A percentile compares a stretch with the other conserved stretches of the same genome.
Evolutionary conservation across 2,329 filamentous ascomycete genomes (phyloP).

Genomic region (Epichloe brachyelytri): DNA sequence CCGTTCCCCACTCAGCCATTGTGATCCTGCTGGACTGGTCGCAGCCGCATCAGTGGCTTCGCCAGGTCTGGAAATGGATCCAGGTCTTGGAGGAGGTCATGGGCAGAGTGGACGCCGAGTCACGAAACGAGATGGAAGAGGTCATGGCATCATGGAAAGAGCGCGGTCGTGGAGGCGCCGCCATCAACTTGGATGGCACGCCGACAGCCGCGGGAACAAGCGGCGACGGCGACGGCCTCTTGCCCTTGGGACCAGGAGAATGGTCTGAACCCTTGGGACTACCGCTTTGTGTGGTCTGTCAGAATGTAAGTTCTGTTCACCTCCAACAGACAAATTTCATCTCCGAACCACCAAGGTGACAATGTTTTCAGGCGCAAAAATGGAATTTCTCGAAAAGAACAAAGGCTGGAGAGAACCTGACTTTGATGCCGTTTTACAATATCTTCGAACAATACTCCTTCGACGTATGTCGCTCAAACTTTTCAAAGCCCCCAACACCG

Average conservation of each 20-base stretch:
- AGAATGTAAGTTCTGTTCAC: conserved; percentile 54
- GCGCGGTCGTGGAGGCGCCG: conserved; percentile 51
- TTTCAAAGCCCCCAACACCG: background rate
- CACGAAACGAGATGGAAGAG: conserved; percentile 76
- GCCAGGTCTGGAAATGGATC: conserved; percentile 82
- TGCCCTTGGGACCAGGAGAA: conserved; percentile 77
- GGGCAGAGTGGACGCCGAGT: conserved; percentile 58
- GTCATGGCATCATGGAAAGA: conserved; percentile 71
- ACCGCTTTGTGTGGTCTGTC: conserved; percentile 86
- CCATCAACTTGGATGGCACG: conserved; percentile 50
- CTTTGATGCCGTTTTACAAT: conserved; percentile 92
- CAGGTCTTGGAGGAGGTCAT: conserved; percentile 68
- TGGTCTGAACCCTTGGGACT: conserved; percentile 85
- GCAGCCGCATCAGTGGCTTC: conserved; percentile 83
- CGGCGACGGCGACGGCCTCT: conserved; percentile 51
- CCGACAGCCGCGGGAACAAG: conserved; percentile 36
- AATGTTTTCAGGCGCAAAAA: conserved; percentile 54
- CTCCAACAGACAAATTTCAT: background rate
- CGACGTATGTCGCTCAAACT: conserved; percentile 51
- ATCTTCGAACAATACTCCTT: conserved; percentile 75
- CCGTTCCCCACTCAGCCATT: conserved; percentile 75
- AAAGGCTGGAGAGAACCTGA: conserved; percentile 91
- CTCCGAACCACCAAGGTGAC: background rate
- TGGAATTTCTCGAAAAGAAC: conserved; percentile 80
- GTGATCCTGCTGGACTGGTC: conserved; percentile 94